phyloP scores from a whole-genome alignment of 2,329 filamentous ascomycete genomes.

The Aspergillus unguis region DNA sequence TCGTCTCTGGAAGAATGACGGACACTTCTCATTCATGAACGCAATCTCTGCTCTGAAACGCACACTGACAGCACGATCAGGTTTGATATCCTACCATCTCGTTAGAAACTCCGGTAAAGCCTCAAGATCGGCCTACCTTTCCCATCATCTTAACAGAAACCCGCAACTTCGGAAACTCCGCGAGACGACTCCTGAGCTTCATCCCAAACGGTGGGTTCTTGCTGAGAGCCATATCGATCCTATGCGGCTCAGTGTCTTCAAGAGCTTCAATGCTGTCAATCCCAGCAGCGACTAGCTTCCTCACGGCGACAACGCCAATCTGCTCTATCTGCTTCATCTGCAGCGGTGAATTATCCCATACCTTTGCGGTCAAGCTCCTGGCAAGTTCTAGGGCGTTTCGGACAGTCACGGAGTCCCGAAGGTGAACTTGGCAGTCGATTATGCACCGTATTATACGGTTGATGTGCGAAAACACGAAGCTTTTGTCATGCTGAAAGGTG shows the following conservation, averaged over 20 bases:
- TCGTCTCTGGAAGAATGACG: conserved; percentile 61
- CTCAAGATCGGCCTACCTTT: conserved; percentile 38
- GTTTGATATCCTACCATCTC: conserved; percentile 29
- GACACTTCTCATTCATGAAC: conserved; percentile 64
- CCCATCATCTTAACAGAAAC: conserved; percentile 52
- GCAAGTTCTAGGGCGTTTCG: conserved; percentile 72
- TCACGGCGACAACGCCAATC: conserved; percentile 71
- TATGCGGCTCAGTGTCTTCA: conserved; percentile 61
- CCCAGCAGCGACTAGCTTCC: conserved; percentile 68
- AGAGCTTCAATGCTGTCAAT: conserved; percentile 71
- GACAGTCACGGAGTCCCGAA: conserved; percentile 64
- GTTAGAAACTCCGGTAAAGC: conserved; percentile 13
- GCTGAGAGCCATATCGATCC: conserved; percentile 72
- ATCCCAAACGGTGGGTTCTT: conserved; percentile 81
- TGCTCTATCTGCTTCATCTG: conserved; percentile 80
- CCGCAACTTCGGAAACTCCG: conserved; percentile 67
- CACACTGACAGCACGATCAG: conserved; percentile 50
- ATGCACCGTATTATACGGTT: conserved; percentile 71
- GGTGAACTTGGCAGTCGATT: conserved; percentile 65
- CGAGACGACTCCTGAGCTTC: conserved; percentile 62
- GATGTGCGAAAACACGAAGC: conserved; percentile 63
- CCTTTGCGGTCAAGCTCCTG: conserved; percentile 69
- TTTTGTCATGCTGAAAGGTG: conserved; percentile 60
- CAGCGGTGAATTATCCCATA: conserved; percentile 77
- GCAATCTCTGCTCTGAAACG: conserved; percentile 65